Conservation (phyloP, 371 early-diverging fungal species). For the Mucor racemosus region DNA sequence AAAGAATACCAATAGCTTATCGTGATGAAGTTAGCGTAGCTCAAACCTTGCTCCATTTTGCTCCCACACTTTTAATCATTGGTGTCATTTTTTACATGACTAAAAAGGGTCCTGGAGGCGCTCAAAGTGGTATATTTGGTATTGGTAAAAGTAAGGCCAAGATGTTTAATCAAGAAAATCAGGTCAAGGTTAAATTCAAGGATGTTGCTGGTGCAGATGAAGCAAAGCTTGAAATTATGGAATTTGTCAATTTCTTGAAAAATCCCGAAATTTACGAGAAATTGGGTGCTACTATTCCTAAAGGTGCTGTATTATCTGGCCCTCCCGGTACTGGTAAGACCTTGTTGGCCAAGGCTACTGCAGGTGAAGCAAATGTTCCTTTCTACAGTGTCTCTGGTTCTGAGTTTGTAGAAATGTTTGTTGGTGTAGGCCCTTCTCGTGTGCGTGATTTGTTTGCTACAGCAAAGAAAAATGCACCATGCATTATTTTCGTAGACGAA, state of each 20-base stretch:
- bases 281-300: constrained; percentile 99
- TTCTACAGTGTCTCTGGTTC: constrained; percentile 98
- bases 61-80: constrained; percentile 90
- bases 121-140: constrained; percentile 87
- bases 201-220: constrained; percentile 99
- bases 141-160: constrained; percentile 96
- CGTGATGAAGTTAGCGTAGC: constrained; percentile 75
- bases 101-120: constrained; percentile 74
- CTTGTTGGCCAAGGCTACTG: constrained; percentile 97
- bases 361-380: constrained; percentile 98
- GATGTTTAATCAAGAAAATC: constrained; percentile 96
- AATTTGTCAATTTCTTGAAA: constrained; percentile 99
- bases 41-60: constrained; percentile 82
- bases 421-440: constrained; percentile 98
- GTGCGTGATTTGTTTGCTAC: constrained; percentile 97
- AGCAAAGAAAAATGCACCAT: constrained; percentile 97
- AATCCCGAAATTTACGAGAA: constrained; percentile 96
- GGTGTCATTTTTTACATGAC: constrained; percentile 89
- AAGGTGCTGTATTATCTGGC: constrained; percentile 96
- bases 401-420: constrained; percentile 99
- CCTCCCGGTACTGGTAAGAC: constrained; percentile 99
- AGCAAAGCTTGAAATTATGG: constrained; percentile 99
- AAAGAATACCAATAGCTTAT: constrained; percentile 92
- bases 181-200: constrained; percentile 95
- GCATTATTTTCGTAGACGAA: constrained; percentile 99